A percentile compares a stretch with the other conserved stretches of the same genome.
Conservation (phyloP, 371 early-diverging fungal species). For the Zychaea mexicana region DNA sequence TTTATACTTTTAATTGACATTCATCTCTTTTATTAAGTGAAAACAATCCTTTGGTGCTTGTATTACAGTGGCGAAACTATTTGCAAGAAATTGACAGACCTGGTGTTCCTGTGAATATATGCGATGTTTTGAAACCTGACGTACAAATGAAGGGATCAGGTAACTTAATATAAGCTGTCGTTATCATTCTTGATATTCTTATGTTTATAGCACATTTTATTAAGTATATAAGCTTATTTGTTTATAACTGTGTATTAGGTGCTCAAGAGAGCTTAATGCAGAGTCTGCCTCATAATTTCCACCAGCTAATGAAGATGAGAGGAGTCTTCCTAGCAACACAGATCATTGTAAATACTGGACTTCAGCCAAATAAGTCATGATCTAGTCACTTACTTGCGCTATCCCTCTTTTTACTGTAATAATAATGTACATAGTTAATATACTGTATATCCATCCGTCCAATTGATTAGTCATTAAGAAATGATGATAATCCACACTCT, state of each 20-base stretch:
- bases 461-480: no score
- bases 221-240: no score
- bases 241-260: background rate
- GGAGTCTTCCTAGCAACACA: conserved; percentile 6
- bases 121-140: conserved; percentile 20
- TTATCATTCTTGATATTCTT: background rate
- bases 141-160: conserved; percentile 1
- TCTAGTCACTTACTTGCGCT: background rate
- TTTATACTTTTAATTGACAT: background rate
- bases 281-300: background rate
- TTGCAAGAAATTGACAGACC: background rate
- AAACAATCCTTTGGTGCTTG: background rate
- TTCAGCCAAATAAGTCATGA: background rate
- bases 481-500: no score
- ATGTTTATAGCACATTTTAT: no score
- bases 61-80: background rate
- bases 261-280: background rate
- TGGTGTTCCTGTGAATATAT: conserved; percentile 7
- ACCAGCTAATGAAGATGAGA: background rate
- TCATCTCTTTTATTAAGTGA: no score
- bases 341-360: background rate
- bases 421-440: background rate
- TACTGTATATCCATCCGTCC: background rate
- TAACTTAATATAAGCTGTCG: background rate
- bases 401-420: background rate